Evolutionary conservation across 306 rosid species (phyloP).

Genomic region (Hippophae rhamnoides): DNA sequence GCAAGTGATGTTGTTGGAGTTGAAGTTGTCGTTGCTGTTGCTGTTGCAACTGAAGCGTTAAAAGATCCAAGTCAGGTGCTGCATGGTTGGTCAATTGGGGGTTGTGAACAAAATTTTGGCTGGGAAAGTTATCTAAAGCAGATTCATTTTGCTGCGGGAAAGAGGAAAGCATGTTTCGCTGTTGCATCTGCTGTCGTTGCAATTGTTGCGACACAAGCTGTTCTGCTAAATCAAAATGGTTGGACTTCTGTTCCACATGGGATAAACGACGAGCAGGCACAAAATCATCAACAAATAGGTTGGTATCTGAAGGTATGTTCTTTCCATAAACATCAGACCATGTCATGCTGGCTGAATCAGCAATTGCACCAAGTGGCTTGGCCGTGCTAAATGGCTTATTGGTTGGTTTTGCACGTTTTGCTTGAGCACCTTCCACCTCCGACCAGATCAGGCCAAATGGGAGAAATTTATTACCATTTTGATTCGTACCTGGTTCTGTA

Average conservation of each 20-base stretch:
- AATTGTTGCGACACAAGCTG: slow-evolving; percentile 37
- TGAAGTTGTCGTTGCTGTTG: slow-evolving; percentile 39
- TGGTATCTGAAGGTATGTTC: slow-evolving; percentile 28
- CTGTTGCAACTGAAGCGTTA: slow-evolving; percentile 35
- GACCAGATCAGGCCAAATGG: slow-evolving; percentile 59
- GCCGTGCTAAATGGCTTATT: slow-evolving; percentile 23
- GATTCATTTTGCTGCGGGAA: slow-evolving; percentile 31
- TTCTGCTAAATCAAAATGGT: slow-evolving; percentile 40
- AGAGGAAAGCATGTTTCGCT: slow-evolving; percentile 30
- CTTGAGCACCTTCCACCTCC: slow-evolving; percentile 39
- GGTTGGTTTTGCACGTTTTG: slow-evolving; percentile 24
- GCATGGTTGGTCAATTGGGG: slow-evolving; percentile 35
- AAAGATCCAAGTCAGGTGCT: slow-evolving; percentile 32
- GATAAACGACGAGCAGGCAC: slow-evolving; percentile 23
- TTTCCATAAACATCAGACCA: slow-evolving; percentile 39
- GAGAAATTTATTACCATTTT: slow-evolving; percentile 38
- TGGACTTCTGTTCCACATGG: slow-evolving; percentile 34
- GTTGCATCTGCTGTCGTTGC: slow-evolving; percentile 46
- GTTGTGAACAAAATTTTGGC: slow-evolving; percentile 37
- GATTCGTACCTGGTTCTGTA: slow-evolving; percentile 26
- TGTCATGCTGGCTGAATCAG: slow-evolving; percentile 26
- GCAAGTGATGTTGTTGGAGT: slow-evolving; percentile 28
- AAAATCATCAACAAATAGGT: slow-evolving; percentile 30
- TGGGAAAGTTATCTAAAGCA: slow-evolving; percentile 34
- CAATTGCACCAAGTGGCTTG: slow-evolving; percentile 30